Base-by-base conservation (phyloP, 1,139 yeast genomes). In the Casaregolazyma lundiana region DNA sequence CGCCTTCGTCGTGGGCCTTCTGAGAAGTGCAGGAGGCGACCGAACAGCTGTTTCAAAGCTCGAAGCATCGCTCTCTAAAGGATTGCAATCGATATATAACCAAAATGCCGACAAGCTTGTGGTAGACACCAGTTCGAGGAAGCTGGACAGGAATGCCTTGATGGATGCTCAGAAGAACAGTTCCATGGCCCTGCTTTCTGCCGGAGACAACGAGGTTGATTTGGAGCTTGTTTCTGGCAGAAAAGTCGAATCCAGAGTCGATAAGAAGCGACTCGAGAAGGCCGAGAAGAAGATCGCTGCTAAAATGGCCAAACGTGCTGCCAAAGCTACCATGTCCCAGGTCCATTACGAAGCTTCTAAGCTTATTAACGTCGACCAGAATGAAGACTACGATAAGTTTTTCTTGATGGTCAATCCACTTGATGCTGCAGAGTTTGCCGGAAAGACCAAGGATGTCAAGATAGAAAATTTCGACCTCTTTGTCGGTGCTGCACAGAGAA, bases 271-370 rank as follows among this genome's bases (percentile, higher is more conserved):
- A 68, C 78, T 92, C 63, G 97, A 90, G 64, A 92, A 92, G 69
- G 98, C 96, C 50, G 98, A 92, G 71, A 80, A 90, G 62, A 92
- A 92, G 73, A 90, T 92, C 65, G 97, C 97, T 34, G 89, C 92
- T 62, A 92, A 92, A 68, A 90, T 90, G 55, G 97, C 96, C 41
- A 90, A 92, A 72, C 81, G 97, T 65, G 86, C 86, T 59, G 85
- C 85, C 65, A 81, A 83, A 62, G 86, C 86, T 60, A 95, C 88
- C 58, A 55, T 75, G 57, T 62, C 62, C 54, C 64, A 64, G 36
- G 71, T 71, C 36, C 73, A 83, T 60, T 92, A 92, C 67, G 98
- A 92, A 68, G 96, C 97, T 7, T 89, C 97, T 35, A 88, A 84
- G 66, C 76, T 92, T 55, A 75, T 92, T 53, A 77, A 78, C 55